Conservation (phyloP, 371 early-diverging fungal genomes). For the Dichotomocladium elegans region DNA sequence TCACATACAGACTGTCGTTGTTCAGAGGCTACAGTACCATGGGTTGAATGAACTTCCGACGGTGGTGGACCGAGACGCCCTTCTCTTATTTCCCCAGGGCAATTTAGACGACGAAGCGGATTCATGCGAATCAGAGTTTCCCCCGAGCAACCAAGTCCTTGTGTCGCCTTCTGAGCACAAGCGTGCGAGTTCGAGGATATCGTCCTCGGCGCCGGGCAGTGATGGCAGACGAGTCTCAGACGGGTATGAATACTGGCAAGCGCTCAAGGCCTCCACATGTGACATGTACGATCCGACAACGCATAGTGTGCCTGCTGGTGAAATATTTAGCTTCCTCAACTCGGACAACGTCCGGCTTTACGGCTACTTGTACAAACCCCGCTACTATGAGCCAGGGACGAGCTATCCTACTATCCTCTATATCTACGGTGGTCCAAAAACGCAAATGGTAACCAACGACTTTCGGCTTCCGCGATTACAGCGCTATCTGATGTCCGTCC, state of each 20-base stretch:
- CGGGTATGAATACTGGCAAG: not conserved
- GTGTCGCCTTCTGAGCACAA: not conserved
- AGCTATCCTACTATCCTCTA: slow-evolving; percentile 56
- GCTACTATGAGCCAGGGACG: slow-evolving; percentile 39
- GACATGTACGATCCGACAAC: not conserved
- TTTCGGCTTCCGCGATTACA: slow-evolving; percentile 63
- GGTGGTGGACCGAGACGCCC: not conserved
- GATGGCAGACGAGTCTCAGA: too few species aligned
- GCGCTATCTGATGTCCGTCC: slow-evolving; percentile 59
- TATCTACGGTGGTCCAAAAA: slow-evolving; percentile 65
- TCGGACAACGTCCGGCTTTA: slow-evolving; percentile 39
- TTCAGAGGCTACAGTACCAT: slow-evolving; percentile 19
- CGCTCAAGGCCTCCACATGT: not conserved
- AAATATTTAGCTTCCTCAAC: slow-evolving; percentile 8
- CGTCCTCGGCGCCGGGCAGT: too few species aligned
- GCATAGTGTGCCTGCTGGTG: slow-evolving; percentile 2
- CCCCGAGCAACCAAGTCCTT: not conserved
- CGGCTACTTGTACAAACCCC: slow-evolving; percentile 66
- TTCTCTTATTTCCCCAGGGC: not conserved
- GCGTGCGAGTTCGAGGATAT: too few species aligned
- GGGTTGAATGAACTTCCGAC: not conserved
- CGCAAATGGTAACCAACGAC: slow-evolving; percentile 70
- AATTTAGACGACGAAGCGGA: not conserved
- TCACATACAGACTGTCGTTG: slow-evolving; percentile 21
- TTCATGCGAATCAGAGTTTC: not conserved